Evolutionary conservation across 108 stramenopile genomes (phyloP).

Genomic region (Skeletonema potamos): DNA sequence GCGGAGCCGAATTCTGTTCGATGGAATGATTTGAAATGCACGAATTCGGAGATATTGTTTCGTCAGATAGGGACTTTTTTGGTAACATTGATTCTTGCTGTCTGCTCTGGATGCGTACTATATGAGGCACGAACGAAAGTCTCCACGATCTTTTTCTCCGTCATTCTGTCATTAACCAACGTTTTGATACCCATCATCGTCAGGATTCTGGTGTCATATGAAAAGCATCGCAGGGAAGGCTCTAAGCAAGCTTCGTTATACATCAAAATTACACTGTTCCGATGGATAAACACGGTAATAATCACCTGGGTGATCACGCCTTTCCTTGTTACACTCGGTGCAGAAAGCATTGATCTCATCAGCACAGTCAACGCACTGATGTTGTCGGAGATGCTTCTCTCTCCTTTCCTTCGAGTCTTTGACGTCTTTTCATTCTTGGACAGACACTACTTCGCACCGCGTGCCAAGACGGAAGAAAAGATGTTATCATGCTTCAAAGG

Average conservation of each 20-base stretch:
- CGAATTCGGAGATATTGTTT: slow-evolving; percentile 13
- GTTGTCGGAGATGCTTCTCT: slow-evolving; percentile 56
- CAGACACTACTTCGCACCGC: slow-evolving; percentile 70
- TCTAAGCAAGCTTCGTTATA: slow-evolving; percentile 60
- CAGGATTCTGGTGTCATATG: slow-evolving; percentile 62
- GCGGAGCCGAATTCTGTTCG: slow-evolving; percentile 63
- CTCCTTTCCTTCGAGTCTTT: slow-evolving; percentile 57
- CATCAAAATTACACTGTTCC: slow-evolving; percentile 76
- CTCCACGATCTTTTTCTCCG: slow-evolving; percentile 14
- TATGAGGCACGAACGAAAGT: slow-evolving; percentile 1
- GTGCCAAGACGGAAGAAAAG: slow-evolving; percentile 60
- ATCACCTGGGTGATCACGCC: slow-evolving; percentile 60
- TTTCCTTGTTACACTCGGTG: slow-evolving; percentile 48
- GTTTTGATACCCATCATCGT: slow-evolving; percentile 55
- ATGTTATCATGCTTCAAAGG: slow-evolving; percentile 72
- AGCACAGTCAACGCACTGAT: slow-evolving; percentile 59
- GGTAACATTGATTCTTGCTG: slow-evolving; percentile 57
- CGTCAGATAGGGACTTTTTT: slow-evolving; percentile 37
- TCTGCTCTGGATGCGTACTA: slow-evolving; percentile 36
- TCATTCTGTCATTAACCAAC: slow-evolving; percentile 55
- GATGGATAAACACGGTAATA: slow-evolving; percentile 76
- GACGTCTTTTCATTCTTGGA: slow-evolving; percentile 58
- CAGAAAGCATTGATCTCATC: slow-evolving; percentile 49
- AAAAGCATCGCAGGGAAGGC: slow-evolving; percentile 69
- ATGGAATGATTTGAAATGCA: slow-evolving; percentile 56